Base-by-base conservation (phyloP, 2,329 filamentous ascomycete genomes). In the Graphium sp. region DNA sequence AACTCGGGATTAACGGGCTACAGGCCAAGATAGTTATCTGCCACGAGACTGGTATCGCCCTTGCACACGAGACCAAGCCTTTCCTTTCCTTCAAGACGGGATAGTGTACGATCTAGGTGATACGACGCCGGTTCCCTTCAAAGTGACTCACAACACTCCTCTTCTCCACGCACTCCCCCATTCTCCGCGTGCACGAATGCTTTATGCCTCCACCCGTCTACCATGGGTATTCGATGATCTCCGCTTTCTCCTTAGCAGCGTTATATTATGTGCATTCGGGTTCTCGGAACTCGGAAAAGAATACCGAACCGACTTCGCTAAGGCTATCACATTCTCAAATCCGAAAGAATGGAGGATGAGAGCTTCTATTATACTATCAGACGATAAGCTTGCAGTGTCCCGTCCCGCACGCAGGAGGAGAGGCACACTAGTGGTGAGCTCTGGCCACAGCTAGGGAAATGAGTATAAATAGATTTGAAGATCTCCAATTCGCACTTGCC, bases 11-110 rank as follows among this genome's bases (percentile, higher is more conserved):
- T 36, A 50, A 58, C 30, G 57, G 59, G 2, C 48, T 58, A 22
- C 38, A 64, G 5, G 54, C 53, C 33, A 66, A 62, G 37, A 52
- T 61, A 22, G 52, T 61, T 2, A 49, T 66, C 26, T 45, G 60
- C 14, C 46, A 57, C 35, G 61, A 66, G 34, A 46, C 56, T 11
- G 50, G 50, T 12, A 60, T 67, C 33, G 54, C 61, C 3, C 41
- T 64, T 13, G 55, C 58, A 2, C 58, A 60, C 35, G 60, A 66
- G 31, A 48, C 46, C 4, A 38, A 49, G 7, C 57, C 58, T 2
- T 45, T 46, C 16, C 52, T 65, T 15, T 56, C 50, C 26, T 51
- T 49, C 2, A 45, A 45, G 4, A 40, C 43, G 7, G 26, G 12
- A 26, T 24, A 5, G 50, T 52, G 3, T 62, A 60, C 33, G 53